A percentile compares a stretch with the other conserved stretches of the same genome.
Evolutionary conservation across 306 rosid genomes (phyloP).

Genomic region (Luffa acutangula): DNA sequence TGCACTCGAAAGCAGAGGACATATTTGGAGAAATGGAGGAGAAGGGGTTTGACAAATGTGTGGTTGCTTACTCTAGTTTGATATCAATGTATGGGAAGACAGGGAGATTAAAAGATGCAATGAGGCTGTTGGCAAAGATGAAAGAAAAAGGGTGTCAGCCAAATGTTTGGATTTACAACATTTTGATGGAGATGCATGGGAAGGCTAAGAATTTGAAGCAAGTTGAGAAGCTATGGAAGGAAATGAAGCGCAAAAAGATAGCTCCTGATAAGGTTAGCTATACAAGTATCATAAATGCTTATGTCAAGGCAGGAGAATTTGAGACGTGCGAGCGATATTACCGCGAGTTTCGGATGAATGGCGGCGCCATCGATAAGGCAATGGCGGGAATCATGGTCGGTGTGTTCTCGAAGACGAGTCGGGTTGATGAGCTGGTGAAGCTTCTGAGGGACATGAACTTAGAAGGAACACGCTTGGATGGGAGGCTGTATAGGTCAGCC

Average conservation of each 20-base stretch:
- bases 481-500: conserved; percentile 53
- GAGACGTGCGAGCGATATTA: conserved; percentile 34
- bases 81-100: conserved; percentile 64
- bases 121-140: conserved; percentile 60
- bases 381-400: conserved; percentile 71
- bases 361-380: conserved; percentile 52
- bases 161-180: conserved; percentile 69
- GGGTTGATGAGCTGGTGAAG: conserved; percentile 45
- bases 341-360: conserved; percentile 45
- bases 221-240: conserved; percentile 60
- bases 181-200: conserved; percentile 72
- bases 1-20: conserved; percentile 37
- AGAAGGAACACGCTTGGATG: conserved; percentile 49
- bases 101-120: conserved; percentile 39
- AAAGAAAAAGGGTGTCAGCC: conserved; percentile 68
- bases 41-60: conserved; percentile 58
- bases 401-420: conserved; percentile 41
- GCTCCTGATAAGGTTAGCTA: conserved; percentile 63
- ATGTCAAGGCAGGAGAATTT: conserved; percentile 40
- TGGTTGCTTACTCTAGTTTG: conserved; percentile 68
- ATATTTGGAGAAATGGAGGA: conserved; percentile 43
- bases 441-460: conserved; percentile 55
- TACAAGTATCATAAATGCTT: conserved; percentile 50
- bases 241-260: conserved; percentile 58
- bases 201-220: conserved; percentile 46